phyloP scores from a whole-genome alignment of 768 basidiomycete species.

The Coprinopsis sp. region DNA sequence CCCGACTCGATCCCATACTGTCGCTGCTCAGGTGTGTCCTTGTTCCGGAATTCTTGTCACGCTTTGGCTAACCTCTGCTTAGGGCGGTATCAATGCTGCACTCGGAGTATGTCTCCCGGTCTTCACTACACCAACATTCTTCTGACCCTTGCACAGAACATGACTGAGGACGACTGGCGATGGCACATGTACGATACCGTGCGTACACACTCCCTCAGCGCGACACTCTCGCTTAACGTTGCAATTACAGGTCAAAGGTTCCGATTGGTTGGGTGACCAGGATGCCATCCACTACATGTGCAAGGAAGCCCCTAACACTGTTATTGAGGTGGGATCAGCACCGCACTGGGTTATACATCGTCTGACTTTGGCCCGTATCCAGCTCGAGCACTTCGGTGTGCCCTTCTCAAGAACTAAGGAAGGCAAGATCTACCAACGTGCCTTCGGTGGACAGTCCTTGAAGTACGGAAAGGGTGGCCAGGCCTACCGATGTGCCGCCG shows the following conservation, averaged over 20 bases:
- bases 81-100: conserved; percentile 98
- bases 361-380: conserved; percentile 9
- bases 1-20: conserved; percentile 97
- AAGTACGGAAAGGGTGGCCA: conserved; percentile 98
- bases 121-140: conserved; percentile 4
- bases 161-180: conserved; percentile 99
- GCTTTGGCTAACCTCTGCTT: conserved; percentile 12
- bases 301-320: conserved; percentile 89
- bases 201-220: conserved; percentile 24
- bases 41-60: not conserved
- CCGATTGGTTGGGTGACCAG: conserved; percentile 99
- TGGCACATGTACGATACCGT: conserved; percentile 99
- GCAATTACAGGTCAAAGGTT: conserved; percentile 83
- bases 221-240: conserved; percentile 14
- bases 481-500: conserved; percentile 97
- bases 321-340: conserved; percentile 66
- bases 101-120: conserved; percentile 64
- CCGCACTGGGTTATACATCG: not conserved
- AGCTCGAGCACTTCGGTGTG: conserved; percentile 98
- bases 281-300: conserved; percentile 99
- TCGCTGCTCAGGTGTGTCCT: conserved; percentile 82
- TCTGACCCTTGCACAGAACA: conserved; percentile 54
- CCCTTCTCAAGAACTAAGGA: conserved; percentile 98
- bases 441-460: conserved; percentile 96
- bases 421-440: conserved; percentile 99